Base-by-base conservation (phyloP, 1,284 basidiomycete species). In the Rhodotorula sp. region DNA sequence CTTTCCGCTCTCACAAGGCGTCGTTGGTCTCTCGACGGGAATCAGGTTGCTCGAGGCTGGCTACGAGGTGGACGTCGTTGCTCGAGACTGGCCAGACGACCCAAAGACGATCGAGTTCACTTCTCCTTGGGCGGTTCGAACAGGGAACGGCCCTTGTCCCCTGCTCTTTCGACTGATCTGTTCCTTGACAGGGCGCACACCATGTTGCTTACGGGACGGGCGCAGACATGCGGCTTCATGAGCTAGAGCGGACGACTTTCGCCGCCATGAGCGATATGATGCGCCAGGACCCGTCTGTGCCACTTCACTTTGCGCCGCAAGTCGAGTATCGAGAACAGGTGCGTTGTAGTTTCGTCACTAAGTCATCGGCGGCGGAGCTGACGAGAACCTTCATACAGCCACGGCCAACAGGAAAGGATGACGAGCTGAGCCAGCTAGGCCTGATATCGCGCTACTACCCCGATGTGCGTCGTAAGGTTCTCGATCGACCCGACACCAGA, bases 111-210 rank as follows among this genome's bases (percentile, higher is more conserved):
- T 87, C 76, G 83, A 83, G 34, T 91, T 89, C 76, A 88, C 90
- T 2, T 90, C 88, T 77, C 84, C 85, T 27, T 91, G 90, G 90
- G 90, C 90, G 24, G 89, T 89, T 76, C 76, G 87, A 81, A 56
- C 15, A 10, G 19, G 27, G 22, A 17, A 22, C 24, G 30, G 19
- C 17, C 32, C 7, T 58, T 24, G 10, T 19, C 7, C 34, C 17
- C 8, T 6, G 2, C n/a, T 15, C 1, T 13, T 32, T 15, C 46
- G 13, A 36, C 8, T 15, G 2, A 32, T 9, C 2, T 6, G 19
- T 2, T 27, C 32, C 15, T 11, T 4, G 1, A 17, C 44, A 73
- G 67, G 75, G 74, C 1, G 75, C 75, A 2, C 75, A 76, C 58
- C 74, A 75, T 63, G 74, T 75, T 9, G 68, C 67, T 20, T 67